A percentile compares a stretch with the other conserved stretches of the same genome.
Conservation (phyloP, 345 rosid genomes). For the Hypericum perforatum region DNA sequence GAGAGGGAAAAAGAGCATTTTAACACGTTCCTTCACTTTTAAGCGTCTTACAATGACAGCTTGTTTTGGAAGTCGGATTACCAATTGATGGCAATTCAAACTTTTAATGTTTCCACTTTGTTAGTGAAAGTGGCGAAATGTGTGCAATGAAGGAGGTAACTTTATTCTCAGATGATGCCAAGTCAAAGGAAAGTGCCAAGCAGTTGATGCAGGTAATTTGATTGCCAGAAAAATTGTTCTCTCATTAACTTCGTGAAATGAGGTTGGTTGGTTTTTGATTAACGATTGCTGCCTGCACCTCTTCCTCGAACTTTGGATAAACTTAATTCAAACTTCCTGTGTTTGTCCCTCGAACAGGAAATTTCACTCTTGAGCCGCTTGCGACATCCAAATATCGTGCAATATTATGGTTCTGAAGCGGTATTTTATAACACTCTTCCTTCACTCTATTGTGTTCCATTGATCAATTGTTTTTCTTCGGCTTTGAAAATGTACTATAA, state of each 20-base stretch:
- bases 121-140: slow-evolving; percentile 77
- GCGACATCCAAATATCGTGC: slow-evolving; percentile 64
- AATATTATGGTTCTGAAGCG: slow-evolving; percentile 63
- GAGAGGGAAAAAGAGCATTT: too few relatives aligned
- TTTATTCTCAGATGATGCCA: slow-evolving; percentile 65
- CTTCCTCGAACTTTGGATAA: background rate
- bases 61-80: background rate
- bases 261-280: background rate
- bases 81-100: background rate
- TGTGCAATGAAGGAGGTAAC: slow-evolving; percentile 92
- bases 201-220: slow-evolving; percentile 55
- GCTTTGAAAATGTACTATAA: too few relatives aligned
- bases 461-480: too few relatives aligned
- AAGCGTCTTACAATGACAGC: too few relatives aligned
- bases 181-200: slow-evolving; percentile 67
- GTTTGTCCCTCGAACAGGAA: slow-evolving; percentile 38
- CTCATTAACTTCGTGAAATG: background rate
- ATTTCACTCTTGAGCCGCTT: slow-evolving; percentile 53
- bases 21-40: too few relatives aligned
- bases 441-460: too few relatives aligned
- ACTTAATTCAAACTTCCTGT: slow-evolving; percentile 3
- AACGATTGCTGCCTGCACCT: background rate
- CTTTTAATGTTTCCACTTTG: slow-evolving; percentile 5
- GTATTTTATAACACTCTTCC: slow-evolving; percentile 28
- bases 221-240: background rate